Evolutionary conservation across 2,329 filamentous ascomycete species (phyloP).

Genomic region (Chaetomium sp.): DNA sequence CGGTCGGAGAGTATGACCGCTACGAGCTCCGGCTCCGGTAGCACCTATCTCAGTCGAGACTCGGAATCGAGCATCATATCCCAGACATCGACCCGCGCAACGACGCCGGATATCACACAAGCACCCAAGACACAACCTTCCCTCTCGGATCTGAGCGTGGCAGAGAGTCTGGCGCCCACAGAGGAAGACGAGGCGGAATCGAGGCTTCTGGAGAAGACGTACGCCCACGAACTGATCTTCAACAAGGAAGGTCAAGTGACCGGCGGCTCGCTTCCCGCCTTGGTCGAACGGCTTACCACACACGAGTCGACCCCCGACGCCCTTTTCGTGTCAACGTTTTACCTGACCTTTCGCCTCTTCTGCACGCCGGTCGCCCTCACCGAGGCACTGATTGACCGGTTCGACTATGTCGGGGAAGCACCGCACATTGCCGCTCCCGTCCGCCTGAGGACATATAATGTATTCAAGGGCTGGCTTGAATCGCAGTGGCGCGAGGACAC

Average conservation of each 20-base stretch:
- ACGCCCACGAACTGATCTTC: constrained; percentile 84
- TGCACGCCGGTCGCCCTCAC: constrained; percentile 79
- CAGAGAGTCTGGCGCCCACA: constrained; percentile 65
- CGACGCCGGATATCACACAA: constrained; percentile 71
- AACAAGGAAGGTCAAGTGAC: constrained; percentile 96
- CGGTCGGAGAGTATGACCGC: constrained; percentile 71
- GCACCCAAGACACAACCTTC: constrained; percentile 62
- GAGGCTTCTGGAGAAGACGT: constrained; percentile 87
- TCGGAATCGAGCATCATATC: constrained; percentile 81
- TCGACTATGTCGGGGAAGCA: constrained; percentile 85
- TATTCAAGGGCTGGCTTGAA: constrained; percentile 96
- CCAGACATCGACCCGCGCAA: constrained; percentile 81
- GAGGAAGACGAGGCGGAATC: constrained; percentile 84
- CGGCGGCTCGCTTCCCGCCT: constrained; percentile 83
- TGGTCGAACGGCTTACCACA: constrained; percentile 92
- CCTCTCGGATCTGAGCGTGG: constrained; percentile 67
- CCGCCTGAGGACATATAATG: constrained; percentile 88
- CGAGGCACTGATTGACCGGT: constrained; percentile 82
- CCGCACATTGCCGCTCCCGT: constrained; percentile 76
- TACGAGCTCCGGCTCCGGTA: constrained; percentile 76
- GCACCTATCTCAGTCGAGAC: constrained; percentile 76
- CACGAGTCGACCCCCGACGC: constrained; percentile 91
- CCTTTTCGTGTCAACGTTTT: constrained; percentile 91
- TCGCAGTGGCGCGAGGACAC: constrained; percentile 88
- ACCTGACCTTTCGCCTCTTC: constrained; percentile 93